Base-by-base conservation (phyloP, 345 rosid genomes). In the Linum usitatissimum region DNA sequence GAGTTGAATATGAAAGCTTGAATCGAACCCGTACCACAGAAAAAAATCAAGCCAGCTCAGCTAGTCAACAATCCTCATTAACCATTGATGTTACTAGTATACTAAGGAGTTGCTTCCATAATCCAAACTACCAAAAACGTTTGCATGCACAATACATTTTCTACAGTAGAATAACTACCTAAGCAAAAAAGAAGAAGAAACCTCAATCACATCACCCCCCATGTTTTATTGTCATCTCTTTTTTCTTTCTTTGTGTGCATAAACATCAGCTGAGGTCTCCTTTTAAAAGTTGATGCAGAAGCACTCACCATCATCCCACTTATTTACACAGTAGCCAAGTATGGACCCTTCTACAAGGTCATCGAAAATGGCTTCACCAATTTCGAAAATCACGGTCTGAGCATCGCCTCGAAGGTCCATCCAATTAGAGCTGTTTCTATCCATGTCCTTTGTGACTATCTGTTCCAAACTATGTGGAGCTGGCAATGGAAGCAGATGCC, bases 401-500 rank as follows among this genome's bases (percentile, higher is more conserved):
- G 68, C 59, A 48, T 80, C 89, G 36, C 54, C 70, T 3, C 73
- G 74, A 15, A 84, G 81, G 68, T 85, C 84, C 88, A 86, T 85
- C 98, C 95, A 92, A 23, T 23, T 23, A 6, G 53, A 68, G 66
- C 86, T 81, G 14, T 56, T 54, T 57, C 76, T 81, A 13, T 83
- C 73, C 85, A 92, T 48, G 77, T 85, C 98, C 76, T 88, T 92
- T 40, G 54, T 60, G 39, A 86, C 84, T 57, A 90, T 77, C 66
- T 84, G 96, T 59, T 88, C 93, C 64, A 92, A 57, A 14, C 91
- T 79, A 63, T 51, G 84, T 57, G 96, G 95, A 60, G 80, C 60
- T 13, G 95, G 84, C 48, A 81, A 66, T 6, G 89, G 89, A 53
- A 77, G 71, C 60, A 87, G 83, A 75, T 89, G 81, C 94, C 94